Conservation (phyloP, 495 filamentous ascomycete species). For the Daldinia childiae region DNA sequence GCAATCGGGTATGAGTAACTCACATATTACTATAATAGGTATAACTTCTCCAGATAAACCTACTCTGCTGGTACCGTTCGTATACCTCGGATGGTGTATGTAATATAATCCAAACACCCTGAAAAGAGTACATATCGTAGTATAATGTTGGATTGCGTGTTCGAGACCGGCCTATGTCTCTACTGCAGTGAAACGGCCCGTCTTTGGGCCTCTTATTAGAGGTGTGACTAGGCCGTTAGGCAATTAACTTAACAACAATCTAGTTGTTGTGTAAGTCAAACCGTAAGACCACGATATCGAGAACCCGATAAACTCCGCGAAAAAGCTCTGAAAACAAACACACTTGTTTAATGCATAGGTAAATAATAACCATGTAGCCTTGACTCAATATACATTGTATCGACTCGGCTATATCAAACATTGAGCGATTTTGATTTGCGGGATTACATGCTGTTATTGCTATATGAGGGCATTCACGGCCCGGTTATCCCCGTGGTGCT, state of each 20-base stretch:
- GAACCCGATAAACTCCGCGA: neutral
- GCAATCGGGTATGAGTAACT: constrained; percentile 12
- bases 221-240: neutral
- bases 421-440: neutral
- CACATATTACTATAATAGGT: constrained; percentile 1
- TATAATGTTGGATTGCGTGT: neutral
- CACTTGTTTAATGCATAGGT: neutral
- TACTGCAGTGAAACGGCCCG: constrained; percentile 31
- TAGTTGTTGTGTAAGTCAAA: neutral
- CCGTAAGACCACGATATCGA: neutral
- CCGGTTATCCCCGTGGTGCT: constrained; percentile 12
- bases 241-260: neutral
- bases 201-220: constrained; percentile 23
- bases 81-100: neutral
- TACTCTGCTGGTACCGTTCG: neutral
- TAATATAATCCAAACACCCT: neutral
- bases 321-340: neutral
- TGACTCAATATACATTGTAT: neutral
- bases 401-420: neutral
- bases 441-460: constrained; percentile 10
- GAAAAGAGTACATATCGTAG: neutral
- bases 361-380: neutral
- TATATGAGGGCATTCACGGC: constrained; percentile 18
- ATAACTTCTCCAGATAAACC: constrained; percentile 2
- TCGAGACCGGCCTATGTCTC: constrained; percentile 33